Conservation (phyloP, 2,329 filamentous ascomycete species). For the Colletotrichum cereale region DNA sequence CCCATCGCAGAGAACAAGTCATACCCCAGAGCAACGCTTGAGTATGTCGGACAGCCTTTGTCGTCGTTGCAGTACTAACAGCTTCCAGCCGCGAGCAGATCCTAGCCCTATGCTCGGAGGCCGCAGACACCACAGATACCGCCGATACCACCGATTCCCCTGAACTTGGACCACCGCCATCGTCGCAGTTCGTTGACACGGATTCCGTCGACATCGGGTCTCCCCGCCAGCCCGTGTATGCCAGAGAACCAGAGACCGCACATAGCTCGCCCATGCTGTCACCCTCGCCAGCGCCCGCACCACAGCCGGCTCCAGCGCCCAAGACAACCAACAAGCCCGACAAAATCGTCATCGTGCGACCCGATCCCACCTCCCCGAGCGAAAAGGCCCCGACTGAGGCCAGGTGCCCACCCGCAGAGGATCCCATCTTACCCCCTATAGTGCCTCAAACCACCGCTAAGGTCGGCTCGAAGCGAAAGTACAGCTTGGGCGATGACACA, state of each 20-base stretch:
- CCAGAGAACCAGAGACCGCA: slow-evolving; percentile 1
- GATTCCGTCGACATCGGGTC: slow-evolving; percentile 67
- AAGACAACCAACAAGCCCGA: slow-evolving; percentile 20
- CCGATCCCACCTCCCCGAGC: slow-evolving; percentile 13
- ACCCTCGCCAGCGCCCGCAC: slow-evolving; percentile 15
- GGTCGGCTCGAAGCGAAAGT: slow-evolving; percentile 69
- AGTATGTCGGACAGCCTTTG: slow-evolving; percentile 60
- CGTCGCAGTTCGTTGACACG: slow-evolving; percentile 70
- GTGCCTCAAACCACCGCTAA: slow-evolving; percentile 49
- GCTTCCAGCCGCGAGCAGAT: slow-evolving; percentile 69
- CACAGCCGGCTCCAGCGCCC: background rate
- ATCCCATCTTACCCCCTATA: slow-evolving; percentile 8
- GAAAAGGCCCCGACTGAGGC: slow-evolving; percentile 21
- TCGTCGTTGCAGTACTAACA: slow-evolving; percentile 42
- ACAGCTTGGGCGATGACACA: slow-evolving; percentile 66
- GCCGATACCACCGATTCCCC: slow-evolving; percentile 68
- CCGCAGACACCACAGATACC: slow-evolving; percentile 57
- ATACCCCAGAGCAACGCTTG: slow-evolving; percentile 76
- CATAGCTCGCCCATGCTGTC: slow-evolving; percentile 4
- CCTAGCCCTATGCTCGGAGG: slow-evolving; percentile 66
- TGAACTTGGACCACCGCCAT: slow-evolving; percentile 74
- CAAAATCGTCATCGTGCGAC: slow-evolving; percentile 26
- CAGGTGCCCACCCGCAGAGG: slow-evolving; percentile 11
- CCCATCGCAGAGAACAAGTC: slow-evolving; percentile 78
- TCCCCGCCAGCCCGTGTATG: slow-evolving; percentile 48